Evolutionary conservation across 163 green algal species (phyloP).

Genomic region (Scenedesmus sp.): DNA sequence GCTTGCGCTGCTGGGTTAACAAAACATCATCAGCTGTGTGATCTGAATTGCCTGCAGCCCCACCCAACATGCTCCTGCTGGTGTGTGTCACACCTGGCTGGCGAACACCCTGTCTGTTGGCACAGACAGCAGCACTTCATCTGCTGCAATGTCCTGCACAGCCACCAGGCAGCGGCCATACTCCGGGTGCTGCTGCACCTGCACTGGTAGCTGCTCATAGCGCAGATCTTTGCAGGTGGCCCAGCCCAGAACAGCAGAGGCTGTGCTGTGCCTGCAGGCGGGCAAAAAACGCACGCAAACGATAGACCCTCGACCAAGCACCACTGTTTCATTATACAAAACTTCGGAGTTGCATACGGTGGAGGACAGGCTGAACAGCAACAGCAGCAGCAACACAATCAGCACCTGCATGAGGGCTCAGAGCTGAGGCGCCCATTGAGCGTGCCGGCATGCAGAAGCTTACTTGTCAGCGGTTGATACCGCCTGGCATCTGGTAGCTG

Average conservation of each 20-base stretch:
- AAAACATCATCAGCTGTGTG: too few species aligned
- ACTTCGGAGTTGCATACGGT: background rate
- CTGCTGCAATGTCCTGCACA: constrained; percentile 43
- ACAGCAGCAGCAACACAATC: background rate
- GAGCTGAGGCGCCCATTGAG: background rate
- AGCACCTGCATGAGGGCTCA: background rate
- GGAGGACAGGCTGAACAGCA: background rate
- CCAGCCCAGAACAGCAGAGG: constrained; percentile 15
- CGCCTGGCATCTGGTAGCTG: background rate
- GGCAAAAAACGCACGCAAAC: background rate
- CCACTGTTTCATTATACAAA: background rate
- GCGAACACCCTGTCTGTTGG: constrained; percentile 56
- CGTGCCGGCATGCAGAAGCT: background rate
- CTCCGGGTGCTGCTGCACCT: constrained; percentile 1
- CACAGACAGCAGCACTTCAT: constrained; percentile 63
- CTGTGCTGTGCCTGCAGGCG: background rate
- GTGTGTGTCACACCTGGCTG: constrained; percentile 38
- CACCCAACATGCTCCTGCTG: background rate
- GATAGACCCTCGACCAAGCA: background rate
- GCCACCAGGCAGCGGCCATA: constrained; percentile 55
- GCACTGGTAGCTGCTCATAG: background rate
- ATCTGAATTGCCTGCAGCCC: background rate
- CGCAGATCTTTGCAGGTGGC: background rate
- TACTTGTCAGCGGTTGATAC: background rate
- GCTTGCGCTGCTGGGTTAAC: too few species aligned